Base-by-base conservation (phyloP, 2,329 filamentous ascomycete genomes). In the Eurotiales sp. region DNA sequence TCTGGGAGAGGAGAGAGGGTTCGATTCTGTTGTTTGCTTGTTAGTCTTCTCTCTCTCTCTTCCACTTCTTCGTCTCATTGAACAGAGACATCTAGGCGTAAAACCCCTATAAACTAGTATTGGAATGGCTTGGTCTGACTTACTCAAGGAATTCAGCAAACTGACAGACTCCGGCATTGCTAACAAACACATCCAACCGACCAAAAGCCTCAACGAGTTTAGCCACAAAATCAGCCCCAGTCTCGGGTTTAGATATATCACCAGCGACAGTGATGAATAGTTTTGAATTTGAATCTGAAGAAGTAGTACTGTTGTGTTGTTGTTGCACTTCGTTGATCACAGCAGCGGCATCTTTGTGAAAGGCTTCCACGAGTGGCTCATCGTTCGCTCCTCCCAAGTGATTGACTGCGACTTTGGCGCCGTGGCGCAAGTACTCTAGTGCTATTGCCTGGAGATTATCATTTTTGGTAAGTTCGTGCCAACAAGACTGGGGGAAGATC, bases 161-260 rank as follows among this genome's bases (percentile, higher is more conserved):
- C 57, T 87, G 81, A 76, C 90, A 96, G 53, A 96, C 81, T 6
- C 90, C 90, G 3, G 90, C 90, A 72, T 96, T 96, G 67, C 84
- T 88, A 23, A 96, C 87, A 69, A 92, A 92, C 6, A 95, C 76
- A 69, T 90, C 86, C 29, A 90, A 72, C 3, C 82, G 76, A 0
- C 72, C 71, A 39, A 72, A 73, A 1, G 57, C 59, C 52, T 78
- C 67, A 1, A 91, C 85, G 0, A 86, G 84, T 57, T 78, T 76
- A 11, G 74, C 71, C 5, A 96, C 84, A 21, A 96, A 78, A 23
- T 78, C 72, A 39, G 77, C 73, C 8, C 87, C 88, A 0, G 89
- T 91, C 54, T 83, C 80, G 0, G 87, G 84, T 57, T 87, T 78
- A 1, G 86, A 83, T 23, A 96, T 86, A 66, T 96, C 90, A 40